Evolutionary conservation across 176 grass and related monocot genomes (phyloP).

Genomic region (Pontederia crassipes): DNA sequence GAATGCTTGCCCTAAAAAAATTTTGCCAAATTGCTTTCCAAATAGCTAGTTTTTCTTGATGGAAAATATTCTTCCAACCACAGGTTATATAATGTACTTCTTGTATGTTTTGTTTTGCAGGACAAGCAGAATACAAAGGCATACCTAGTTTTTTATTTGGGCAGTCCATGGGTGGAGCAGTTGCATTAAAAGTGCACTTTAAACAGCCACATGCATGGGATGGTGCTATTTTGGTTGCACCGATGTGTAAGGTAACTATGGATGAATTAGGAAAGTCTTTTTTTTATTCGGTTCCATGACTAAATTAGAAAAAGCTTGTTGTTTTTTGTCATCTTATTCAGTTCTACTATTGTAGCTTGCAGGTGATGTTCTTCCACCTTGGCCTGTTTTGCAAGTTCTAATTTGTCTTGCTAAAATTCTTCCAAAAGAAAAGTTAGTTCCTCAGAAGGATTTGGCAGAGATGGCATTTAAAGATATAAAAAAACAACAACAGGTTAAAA

Average conservation of each 20-base stretch:
- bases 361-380: slow-evolving; percentile 73
- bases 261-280: too few species aligned
- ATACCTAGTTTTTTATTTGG: slow-evolving; percentile 74
- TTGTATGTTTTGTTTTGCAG: slow-evolving; percentile 19
- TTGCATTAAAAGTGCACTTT: slow-evolving; percentile 79
- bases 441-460: slow-evolving; percentile 87
- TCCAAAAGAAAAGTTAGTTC: slow-evolving; percentile 85
- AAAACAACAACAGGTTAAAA: slow-evolving; percentile 60
- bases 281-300: too few species aligned
- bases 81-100: too few species aligned
- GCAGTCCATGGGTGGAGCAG: slow-evolving; percentile 79
- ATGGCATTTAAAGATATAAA: slow-evolving; percentile 70
- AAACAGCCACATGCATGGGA: slow-evolving; percentile 77
- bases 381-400: slow-evolving; percentile 75
- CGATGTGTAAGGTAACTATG: slow-evolving; percentile 77
- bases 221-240: slow-evolving; percentile 76
- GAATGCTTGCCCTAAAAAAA: background rate
- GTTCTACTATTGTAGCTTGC: slow-evolving; percentile 44
- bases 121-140: slow-evolving; percentile 51
- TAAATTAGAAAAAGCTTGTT: too few species aligned
- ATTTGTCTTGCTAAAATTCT: slow-evolving; percentile 69
- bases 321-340: too few species aligned
- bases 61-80: slow-evolving; percentile 4
- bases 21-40: background rate
- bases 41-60: background rate